Base-by-base conservation (phyloP, 2,329 filamentous ascomycete genomes). In the Dryadomyces sulphureus region DNA sequence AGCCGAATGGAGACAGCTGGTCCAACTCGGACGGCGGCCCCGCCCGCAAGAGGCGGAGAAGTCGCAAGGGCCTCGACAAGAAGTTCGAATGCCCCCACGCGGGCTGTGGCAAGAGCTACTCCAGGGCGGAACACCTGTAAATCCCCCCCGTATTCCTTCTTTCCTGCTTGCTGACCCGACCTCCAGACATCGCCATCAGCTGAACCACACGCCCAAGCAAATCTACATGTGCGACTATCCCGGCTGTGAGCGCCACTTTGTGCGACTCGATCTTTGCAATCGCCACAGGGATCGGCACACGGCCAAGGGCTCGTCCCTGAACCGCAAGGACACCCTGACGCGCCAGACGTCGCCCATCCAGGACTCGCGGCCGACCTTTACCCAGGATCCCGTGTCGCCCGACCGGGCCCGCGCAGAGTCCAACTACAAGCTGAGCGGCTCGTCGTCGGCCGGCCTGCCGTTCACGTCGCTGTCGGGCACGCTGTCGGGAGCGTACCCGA, bases 151-250 rank as follows among this genome's bases (percentile, higher is more conserved):
- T 50, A 16, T 25, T 35, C 5, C 21, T 12, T 20, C 39, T 21
- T 22, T 34, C 9, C 12, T 32, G 46, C 19, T 6, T 44, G n/a
- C 42, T 47, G 16, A 47, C 45, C 11, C 11, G 11, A n/a, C 7
- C 32, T 36, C 19, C 50, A 81, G 77, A 40, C 79, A 95, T 65
- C 79, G 92, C 40, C 90, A 96, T 64, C 89, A 96, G 65, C 67
- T 96, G 54, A 98, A 98, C 60, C 92, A 96, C 65, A 83, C 85
- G 48, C 90, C 90, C 17, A 95, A 95, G 65, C 86, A 93, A 59
- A 94, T 94, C 46, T 96, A 94, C 60, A 78, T 79, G 57, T 96
- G 92, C 68, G 86, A 93, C 58, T 94, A 89, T 56, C 85, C 86
- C 19, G 87, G 89, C 58, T 98, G 92, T 63, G 78, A 81, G 50